Base-by-base conservation (phyloP, 2,329 filamentous ascomycete genomes). In the Paraphoma chrysanthemicola region DNA sequence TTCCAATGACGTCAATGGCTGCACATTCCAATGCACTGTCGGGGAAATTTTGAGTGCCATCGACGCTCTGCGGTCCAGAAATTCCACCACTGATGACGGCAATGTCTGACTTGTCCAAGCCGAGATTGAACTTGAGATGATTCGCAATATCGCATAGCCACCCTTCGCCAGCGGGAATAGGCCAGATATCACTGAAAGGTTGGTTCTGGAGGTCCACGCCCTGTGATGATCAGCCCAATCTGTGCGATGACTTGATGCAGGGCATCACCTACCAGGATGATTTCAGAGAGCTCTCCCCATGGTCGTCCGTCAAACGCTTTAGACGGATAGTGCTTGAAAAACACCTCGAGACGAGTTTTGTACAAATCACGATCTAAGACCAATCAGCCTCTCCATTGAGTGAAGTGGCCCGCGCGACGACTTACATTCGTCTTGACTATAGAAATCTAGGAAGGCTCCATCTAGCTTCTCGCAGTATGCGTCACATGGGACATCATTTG, bases 131-230 rank as follows among this genome's bases (percentile, higher is more conserved):
- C 49, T 74, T 74, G 1, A 76, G 59, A 48, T 74, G 62, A 0
- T 65, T 68, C 3, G 73, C 72, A 4, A 75, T 69, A 17, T 74
- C 72, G 39, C 73, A 76, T 7, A 76, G 65, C 73, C 73, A 76
- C 30, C 64, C 50, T 52, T 75, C 73, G 8, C 73, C 73, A 0
- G 72, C 60, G 0, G 72, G 69, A 17, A 76, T 76, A 14, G 73
- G 73, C 48, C 60, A 73, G 28, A 76, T 71, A 9, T 63, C 68
- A n/a, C 64, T 66, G 66, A 73, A 76, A 2, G 73, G 73, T 23
- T 74, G 57, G 29, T 75, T 73, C 46, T 76, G 73, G 12, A 75
- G 51, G 45, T 76, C 73, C 7, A 76, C 70, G 16, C 73, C 73
- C 71, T 75, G 33, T 23, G 1, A 17, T 23, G 12, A 17, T 59